Evolutionary conservation across 805 yeast genomes (phyloP), one percentile per base, ranked within the genome.

Genomic region (Yarrowia sp.): DNA sequence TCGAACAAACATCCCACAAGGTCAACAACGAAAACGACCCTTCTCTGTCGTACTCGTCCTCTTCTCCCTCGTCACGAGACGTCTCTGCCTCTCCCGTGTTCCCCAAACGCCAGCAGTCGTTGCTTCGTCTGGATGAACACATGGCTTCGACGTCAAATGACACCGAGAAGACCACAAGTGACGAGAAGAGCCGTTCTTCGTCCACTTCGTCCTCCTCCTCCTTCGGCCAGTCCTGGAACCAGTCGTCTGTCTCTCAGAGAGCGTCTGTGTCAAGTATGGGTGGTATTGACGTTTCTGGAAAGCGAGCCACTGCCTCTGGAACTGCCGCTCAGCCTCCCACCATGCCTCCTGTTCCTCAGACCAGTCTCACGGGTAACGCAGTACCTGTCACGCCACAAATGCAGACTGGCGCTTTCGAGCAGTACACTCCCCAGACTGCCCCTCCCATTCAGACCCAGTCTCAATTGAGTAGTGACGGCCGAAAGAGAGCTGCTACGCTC

Each of bases 171-270:
- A 9, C 9, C 12, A 11, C 15, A 35, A 46, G 7, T 26, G 50
- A 35, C 40, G 42, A 59, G 12, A 59, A 59, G 41, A 11, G 35
- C 10, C 65, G 65, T 12, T 35, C 65, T 1, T 59, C 65, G 32
- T 59, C 65, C 16, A 56, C 63, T 15, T 59, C 65, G 9, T 59
- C 65, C 9, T 59, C 65, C 3, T 59, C 65, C 12, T 40, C 48
- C 19, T 59, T 59, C 16, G 65, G 65, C 42, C 65, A 59, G 42
- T 45, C 65, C 10, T 59, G 65, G 52, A 58, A 58, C 46, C 52
- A 59, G 35, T 43, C 42, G 8, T 59, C 64, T 1, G 52, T 42
- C 1, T 59, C 65, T 8, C 65, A 59, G 65, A n/a, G 65, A 35
- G 65, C 65, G 5, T 10, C 16, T 8, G 46, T 59, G 32, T 14